Conservation (phyloP, 2,329 filamentous ascomycete genomes). For the Zasmidium angulare region DNA sequence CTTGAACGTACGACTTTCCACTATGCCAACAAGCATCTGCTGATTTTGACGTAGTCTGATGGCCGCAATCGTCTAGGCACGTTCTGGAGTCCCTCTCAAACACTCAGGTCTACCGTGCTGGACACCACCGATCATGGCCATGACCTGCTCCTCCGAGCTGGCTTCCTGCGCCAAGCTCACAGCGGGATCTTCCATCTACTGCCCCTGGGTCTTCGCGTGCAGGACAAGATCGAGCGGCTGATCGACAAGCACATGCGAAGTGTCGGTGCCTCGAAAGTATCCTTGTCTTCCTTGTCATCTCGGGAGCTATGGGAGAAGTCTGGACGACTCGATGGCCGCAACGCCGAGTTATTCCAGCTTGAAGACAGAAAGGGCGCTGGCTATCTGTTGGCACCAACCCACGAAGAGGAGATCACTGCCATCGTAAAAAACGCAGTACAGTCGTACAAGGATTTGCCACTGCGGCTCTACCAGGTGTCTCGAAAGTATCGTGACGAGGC, state of each 20-base stretch:
- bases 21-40: neutral
- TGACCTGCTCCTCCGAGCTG: constrained; percentile 45
- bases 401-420: constrained; percentile 92
- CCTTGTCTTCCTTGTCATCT: constrained; percentile 81
- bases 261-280: constrained; percentile 73
- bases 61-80: constrained; percentile 64
- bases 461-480: constrained; percentile 87
- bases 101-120: constrained; percentile 49
- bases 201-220: constrained; percentile 80
- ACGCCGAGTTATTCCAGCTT: constrained; percentile 70
- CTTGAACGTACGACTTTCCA: constrained; percentile 16
- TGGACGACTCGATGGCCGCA: constrained; percentile 65
- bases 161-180: constrained; percentile 64
- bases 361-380: constrained; percentile 72
- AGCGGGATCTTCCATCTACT: constrained; percentile 90
- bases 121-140: constrained; percentile 48
- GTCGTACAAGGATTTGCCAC: constrained; percentile 82
- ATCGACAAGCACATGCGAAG: constrained; percentile 87
- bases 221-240: constrained; percentile 80
- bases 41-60: constrained; percentile 49
- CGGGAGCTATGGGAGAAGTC: constrained; percentile 80
- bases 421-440: constrained; percentile 71
- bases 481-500: constrained; percentile 94
- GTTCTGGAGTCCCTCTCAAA: constrained; percentile 71
- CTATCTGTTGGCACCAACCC: constrained; percentile 84